These are phyloP conservation scores for Mycena galericulata DNA, from an alignment of 768 basidiomycete genomes.

Conservation along the genomic window DNA sequence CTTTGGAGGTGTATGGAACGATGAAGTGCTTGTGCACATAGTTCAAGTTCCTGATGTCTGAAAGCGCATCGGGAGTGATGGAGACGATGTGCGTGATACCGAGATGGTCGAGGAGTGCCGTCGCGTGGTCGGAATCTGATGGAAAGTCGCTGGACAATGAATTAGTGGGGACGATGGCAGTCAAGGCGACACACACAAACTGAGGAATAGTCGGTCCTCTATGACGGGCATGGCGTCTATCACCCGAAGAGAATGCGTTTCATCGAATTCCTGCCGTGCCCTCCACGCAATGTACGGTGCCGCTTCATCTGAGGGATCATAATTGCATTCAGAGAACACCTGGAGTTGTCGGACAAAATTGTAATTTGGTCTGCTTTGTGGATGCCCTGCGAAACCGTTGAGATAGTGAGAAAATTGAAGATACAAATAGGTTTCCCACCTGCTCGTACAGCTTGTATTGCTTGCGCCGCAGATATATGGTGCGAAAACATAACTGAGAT, in stretches of 20 bases:
- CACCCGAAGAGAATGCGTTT: slow-evolving; percentile 49
- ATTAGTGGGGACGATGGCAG: neutral
- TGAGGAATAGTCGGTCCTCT: slow-evolving; percentile 50
- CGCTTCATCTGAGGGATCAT: slow-evolving; percentile 43
- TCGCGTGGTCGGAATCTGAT: slow-evolving; percentile 46
- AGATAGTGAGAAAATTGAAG: slow-evolving; percentile 17
- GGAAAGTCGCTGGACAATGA: slow-evolving; percentile 51
- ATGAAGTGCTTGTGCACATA: slow-evolving; percentile 50
- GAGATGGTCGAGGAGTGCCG: slow-evolving; percentile 49
- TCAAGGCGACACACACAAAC: slow-evolving; percentile 49
- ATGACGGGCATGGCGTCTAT: slow-evolving; percentile 49
- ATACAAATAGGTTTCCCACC: slow-evolving; percentile 39
- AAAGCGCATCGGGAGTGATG: slow-evolving; percentile 52
- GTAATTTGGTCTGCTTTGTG: slow-evolving; percentile 54
- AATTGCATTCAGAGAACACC: slow-evolving; percentile 52
- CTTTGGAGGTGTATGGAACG: slow-evolving; percentile 48
- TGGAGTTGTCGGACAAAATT: slow-evolving; percentile 56
- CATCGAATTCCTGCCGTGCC: slow-evolving; percentile 53
- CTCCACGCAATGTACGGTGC: slow-evolving; percentile 54
- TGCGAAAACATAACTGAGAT: slow-evolving; percentile 49
- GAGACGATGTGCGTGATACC: slow-evolving; percentile 54
- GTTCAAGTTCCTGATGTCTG: slow-evolving; percentile 33
- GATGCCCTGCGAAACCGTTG: slow-evolving; percentile 45
- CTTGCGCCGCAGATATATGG: slow-evolving; percentile 45
- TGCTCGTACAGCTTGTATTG: slow-evolving; percentile 48